Evolutionary conservation across 2,329 filamentous ascomycete species (phyloP), one percentile per base, ranked within the genome.

Genomic region (Trichoderma atrobrunneum): DNA sequence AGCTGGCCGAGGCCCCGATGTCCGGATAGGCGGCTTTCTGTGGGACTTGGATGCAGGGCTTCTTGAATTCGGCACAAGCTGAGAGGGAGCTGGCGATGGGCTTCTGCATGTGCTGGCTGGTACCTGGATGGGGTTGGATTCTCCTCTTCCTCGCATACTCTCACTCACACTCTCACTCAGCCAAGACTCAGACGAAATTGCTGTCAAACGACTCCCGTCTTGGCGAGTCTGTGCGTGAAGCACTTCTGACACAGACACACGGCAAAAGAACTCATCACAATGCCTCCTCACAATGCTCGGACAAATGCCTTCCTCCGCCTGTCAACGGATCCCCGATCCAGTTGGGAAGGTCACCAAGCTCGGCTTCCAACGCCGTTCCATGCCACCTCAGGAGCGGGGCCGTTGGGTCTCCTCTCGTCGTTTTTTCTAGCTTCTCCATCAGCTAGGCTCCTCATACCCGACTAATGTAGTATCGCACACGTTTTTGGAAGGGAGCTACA

Each of bases 21-120:
- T 24, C 39, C 67, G 67, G 67, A 70, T 70, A 36, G 67, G 43
- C 67, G 67, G 67, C 67, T 70, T 62, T 21, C 32, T 62, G 57
- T 62, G 56, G 67, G 67, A 61, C 39, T 30, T 24, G 3, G 1
- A 60, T 34, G 18, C 57, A 21, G 24, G 24, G 24, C 54, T 34
- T 21, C n/a, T 24, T 21, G 48, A 14, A 54, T 24, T 54, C n/a
- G 48, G 48, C 48, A 24, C 48, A 14, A 24, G 48, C 48, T 24
- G 48, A 51, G 48, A 43, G 36, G 16, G 16, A 12, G n/a, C 21
- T 54, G 43, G 43, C 18, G 28, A 60, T 60, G 57, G 30, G 18
- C 28, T 32, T 34, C 26, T 60, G 48, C 48, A 54, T 54, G 48
- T 54, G 48, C 21, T 54, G 48, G 48, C 11, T 54, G 48, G 43